Conservation (phyloP, 2,329 filamentous ascomycete species). For the Xylariaceae sp. region DNA sequence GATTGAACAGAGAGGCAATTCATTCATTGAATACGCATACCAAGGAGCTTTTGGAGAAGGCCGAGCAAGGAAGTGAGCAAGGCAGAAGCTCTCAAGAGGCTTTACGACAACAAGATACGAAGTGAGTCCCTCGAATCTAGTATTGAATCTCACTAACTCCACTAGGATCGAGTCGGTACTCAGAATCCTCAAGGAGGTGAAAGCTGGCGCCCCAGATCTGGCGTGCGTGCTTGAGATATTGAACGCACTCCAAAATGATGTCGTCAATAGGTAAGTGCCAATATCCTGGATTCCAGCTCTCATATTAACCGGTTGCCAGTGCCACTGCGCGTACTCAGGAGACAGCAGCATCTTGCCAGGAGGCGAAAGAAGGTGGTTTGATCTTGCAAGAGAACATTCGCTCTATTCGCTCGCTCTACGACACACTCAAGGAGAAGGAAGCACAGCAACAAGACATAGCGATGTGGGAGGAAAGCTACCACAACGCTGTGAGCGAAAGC, state of each 20-base stretch:
- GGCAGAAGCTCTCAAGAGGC: slow-evolving; percentile 6
- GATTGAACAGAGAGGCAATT: slow-evolving; percentile 11
- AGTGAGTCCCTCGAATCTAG: slow-evolving; percentile 9
- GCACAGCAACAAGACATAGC: too few species aligned
- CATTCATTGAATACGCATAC: slow-evolving; percentile 13
- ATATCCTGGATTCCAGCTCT: neutral
- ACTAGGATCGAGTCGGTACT: slow-evolving; percentile 15
- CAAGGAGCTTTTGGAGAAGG: slow-evolving; percentile 12
- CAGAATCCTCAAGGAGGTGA: slow-evolving; percentile 8
- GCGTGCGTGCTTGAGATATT: slow-evolving; percentile 9
- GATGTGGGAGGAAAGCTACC: too few species aligned
- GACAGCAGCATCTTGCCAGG: slow-evolving; percentile 3
- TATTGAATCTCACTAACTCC: slow-evolving; percentile 5
- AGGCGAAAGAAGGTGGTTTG: too few species aligned
- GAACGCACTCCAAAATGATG: slow-evolving; percentile 8
- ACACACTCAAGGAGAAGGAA: too few species aligned
- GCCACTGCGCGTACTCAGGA: slow-evolving; percentile 9
- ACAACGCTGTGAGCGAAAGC: too few species aligned
- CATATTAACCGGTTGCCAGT: too few species aligned
- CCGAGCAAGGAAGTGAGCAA: slow-evolving; percentile 5
- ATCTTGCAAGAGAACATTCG: too few species aligned
- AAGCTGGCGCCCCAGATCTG: slow-evolving; percentile 4
- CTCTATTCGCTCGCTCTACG: too few species aligned
- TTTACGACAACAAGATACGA: slow-evolving; percentile 12
- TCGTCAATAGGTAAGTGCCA: slow-evolving; percentile 12